Percentiles rank a stretch among this genome's conserved stretches.
These are phyloP conservation scores for Sporothrix luriei DNA, from an alignment of 2,329 filamentous ascomycete genomes.

Conservation along the genomic window DNA sequence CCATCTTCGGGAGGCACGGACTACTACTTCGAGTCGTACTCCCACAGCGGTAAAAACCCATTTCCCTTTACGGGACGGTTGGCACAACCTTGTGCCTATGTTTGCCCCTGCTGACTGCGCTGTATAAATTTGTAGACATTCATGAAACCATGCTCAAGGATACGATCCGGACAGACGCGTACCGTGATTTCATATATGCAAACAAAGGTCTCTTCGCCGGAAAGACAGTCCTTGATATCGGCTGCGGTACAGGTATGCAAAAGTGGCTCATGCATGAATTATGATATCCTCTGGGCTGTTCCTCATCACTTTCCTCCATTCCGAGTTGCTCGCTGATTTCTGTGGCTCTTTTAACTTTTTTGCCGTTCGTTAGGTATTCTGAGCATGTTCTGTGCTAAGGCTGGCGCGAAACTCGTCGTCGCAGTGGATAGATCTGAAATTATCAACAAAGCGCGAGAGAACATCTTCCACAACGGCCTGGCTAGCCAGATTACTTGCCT, in stretches of 20 bases:
- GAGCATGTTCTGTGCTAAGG: constrained; percentile 91
- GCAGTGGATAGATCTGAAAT: constrained; percentile 93
- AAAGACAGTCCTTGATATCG: constrained; percentile 88
- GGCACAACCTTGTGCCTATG: neutral
- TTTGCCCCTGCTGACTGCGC: neutral
- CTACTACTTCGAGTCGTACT: constrained; percentile 65
- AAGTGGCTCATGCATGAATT: no score
- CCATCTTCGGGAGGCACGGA: constrained; percentile 46
- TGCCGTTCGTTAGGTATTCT: constrained; percentile 61
- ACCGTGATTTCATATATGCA: constrained; percentile 91
- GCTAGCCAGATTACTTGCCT: constrained; percentile 74
- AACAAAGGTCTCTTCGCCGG: constrained; percentile 85
- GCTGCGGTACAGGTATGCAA: constrained; percentile 68
- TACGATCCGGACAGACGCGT: constrained; percentile 81
- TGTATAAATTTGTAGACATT: constrained; percentile 61
- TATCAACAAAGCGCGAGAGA: constrained; percentile 81
- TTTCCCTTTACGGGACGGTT: no score
- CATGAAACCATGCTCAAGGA: constrained; percentile 97
- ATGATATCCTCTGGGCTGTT: neutral
- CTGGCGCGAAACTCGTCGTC: constrained; percentile 82
- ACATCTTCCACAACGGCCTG: constrained; percentile 79
- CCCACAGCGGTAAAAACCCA: constrained; percentile 56
- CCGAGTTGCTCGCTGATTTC: neutral
- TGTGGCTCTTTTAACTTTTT: neutral
- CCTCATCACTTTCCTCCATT: neutral